Percentiles rank a stretch among this genome's conserved stretches.
These are phyloP conservation scores for Cutaneotrichosporon spelunceum DNA, from an alignment of 1,284 basidiomycete species.

Conservation along the genomic window DNA sequence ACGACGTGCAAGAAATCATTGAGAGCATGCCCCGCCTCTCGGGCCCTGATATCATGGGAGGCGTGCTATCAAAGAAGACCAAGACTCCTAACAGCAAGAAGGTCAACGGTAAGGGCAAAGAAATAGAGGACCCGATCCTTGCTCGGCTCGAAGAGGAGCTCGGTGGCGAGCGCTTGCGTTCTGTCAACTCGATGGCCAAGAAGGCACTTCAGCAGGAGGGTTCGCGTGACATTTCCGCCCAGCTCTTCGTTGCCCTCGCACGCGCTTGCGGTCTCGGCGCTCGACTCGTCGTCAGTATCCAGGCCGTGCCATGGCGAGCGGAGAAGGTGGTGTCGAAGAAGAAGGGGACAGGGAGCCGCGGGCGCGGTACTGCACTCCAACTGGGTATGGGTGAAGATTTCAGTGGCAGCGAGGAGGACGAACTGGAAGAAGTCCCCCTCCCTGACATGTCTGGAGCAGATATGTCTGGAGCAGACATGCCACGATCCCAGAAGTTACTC, in stretches of 20 bases:
- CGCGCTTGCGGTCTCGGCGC: conserved; percentile 82
- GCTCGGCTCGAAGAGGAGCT: conserved; percentile 48
- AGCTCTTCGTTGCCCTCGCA: conserved; percentile 87
- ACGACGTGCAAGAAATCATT: conserved; percentile 55
- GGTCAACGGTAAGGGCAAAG: conserved; percentile 48
- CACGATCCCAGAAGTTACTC: not conserved
- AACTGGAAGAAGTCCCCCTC: conserved; percentile 29
- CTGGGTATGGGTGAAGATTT: conserved; percentile 16
- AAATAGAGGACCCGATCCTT: conserved; percentile 36
- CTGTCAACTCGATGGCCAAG: conserved; percentile 81
- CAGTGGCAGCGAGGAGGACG: conserved; percentile 37
- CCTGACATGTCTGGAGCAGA: not conserved
- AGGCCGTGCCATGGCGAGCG: conserved; percentile 78
- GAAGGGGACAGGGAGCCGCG: conserved; percentile 37
- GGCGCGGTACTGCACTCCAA: conserved; percentile 8
- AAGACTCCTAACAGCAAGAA: conserved; percentile 32
- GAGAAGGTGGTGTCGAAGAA: conserved; percentile 47
- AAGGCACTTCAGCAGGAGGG: conserved; percentile 76
- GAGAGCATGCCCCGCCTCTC: conserved; percentile 38
- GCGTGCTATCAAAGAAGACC: conserved; percentile 11
- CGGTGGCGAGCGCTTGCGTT: conserved; percentile 67
- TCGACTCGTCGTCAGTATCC: conserved; percentile 82
- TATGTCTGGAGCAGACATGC: not conserved
- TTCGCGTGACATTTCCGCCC: conserved; percentile 80
- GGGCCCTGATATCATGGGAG: conserved; percentile 28